Evolutionary conservation across 345 rosid species (phyloP), one percentile per base, ranked within the genome.

Genomic region (Salix arbutifolia): DNA sequence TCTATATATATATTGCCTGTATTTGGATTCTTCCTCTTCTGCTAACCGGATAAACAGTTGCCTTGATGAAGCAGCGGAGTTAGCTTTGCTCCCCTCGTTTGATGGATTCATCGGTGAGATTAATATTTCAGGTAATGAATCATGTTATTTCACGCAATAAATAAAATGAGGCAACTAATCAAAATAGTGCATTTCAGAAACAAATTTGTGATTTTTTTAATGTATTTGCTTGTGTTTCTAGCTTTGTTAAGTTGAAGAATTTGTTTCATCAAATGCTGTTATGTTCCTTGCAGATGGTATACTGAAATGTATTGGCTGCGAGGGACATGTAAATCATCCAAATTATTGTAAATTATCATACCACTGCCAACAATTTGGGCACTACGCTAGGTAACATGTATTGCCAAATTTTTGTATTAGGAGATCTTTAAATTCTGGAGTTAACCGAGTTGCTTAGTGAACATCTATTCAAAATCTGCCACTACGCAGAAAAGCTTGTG

Each of bases 51-150:
- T 83, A 74, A 25, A 82, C 87, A 95, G 97, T 85, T 95, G 98
- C 87, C 88, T 91, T 74, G 96, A 95, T 85, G 91, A 93, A 85
- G 98, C 93, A 73, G 92, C 88, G 13, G 96, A 84, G 79, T 53
- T 81, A 75, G 97, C 93, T 71, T 74, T 81, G 74, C 89, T 90
- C 62, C 96, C 97, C 1, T 88, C 89, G 38, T 93, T 90, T 83
- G 76, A 83, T 67, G 90, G 91, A 48, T 79, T 79, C 65, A 81
- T 95, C 37, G 83, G 91, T 12, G 85, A 86, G 31, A 77, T 90
- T 67, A 74, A 72, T 58, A 80, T 93, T 42, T 88, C 97, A 80
- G 96, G 99, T 87, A 77, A 66, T 64, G 19, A 31, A 28, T 70
- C 33, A 6, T 72, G 5, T 46, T 30, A 37, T 26, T 62, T 80